These are phyloP conservation scores for Logfia minima DNA, from an alignment of 129 eudicot genomes.

Conservation along the genomic window DNA sequence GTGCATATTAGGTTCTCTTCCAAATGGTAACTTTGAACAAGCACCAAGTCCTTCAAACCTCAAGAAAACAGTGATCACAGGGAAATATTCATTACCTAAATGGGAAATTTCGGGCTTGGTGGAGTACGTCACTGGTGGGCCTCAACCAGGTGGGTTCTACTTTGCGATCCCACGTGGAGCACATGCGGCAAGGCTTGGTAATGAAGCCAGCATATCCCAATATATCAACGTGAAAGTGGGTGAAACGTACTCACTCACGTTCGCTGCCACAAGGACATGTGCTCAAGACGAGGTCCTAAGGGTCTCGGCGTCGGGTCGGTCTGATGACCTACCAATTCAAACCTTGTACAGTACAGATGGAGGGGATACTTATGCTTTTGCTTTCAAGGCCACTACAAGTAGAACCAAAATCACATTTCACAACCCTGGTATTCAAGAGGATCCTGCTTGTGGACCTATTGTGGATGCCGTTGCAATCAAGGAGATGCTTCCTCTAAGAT, in stretches of 20 bases:
- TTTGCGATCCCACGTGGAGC: constrained; percentile 56
- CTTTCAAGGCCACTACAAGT: constrained; percentile 45
- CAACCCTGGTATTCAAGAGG: constrained; percentile 65
- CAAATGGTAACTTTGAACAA: constrained; percentile 43
- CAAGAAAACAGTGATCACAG: constrained; percentile 35
- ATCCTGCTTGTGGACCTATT: constrained; percentile 67
- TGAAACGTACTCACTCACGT: constrained; percentile 44
- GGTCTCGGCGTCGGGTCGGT: constrained; percentile 34
- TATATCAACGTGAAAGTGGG: constrained; percentile 29
- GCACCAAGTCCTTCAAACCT: constrained; percentile 36
- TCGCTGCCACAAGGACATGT: constrained; percentile 61
- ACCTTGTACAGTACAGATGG: constrained; percentile 62
- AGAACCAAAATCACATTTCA: constrained; percentile 43
- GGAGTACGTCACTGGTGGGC: constrained; percentile 55
- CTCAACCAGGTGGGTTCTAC: constrained; percentile 54
- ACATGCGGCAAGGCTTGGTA: constrained; percentile 60
- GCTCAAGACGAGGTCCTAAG: constrained; percentile 61
- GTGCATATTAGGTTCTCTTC: constrained; percentile 32
- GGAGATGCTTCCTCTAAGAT: constrained; percentile 41
- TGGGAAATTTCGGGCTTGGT: constrained; percentile 45
- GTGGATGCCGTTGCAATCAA: constrained; percentile 65
- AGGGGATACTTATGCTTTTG: constrained; percentile 70
- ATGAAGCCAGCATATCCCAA: constrained; percentile 59
- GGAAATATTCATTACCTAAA: constrained; percentile 41
- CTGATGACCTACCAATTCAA: constrained; percentile 54